Conservation (phyloP, 257 asterid genomes). For the Avicennia marina region DNA sequence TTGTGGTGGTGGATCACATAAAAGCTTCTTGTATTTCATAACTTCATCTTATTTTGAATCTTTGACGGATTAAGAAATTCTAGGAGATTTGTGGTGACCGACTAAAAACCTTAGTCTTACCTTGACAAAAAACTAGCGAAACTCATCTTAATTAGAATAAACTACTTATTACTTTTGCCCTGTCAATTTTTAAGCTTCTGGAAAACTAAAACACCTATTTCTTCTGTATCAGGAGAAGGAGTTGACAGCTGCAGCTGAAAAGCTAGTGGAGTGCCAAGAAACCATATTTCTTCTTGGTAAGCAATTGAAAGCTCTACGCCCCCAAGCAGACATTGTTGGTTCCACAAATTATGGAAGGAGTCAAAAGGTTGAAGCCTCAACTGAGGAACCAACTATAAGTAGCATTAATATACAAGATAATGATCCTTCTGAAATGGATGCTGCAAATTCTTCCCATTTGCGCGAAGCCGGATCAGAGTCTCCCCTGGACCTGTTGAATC, state of each 20-base stretch:
- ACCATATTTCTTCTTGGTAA: conserved; percentile 83
- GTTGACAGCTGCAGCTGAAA: conserved; percentile 83
- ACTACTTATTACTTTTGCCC: too few species aligned
- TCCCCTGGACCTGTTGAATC: conserved; percentile 36
- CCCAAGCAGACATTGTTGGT: conserved; percentile 44
- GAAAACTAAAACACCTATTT: not conserved
- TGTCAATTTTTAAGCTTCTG: not conserved
- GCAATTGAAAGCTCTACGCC: conserved; percentile 78
- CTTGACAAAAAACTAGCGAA: too few species aligned
- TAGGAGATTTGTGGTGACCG: too few species aligned
- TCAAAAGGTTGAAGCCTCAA: conserved; percentile 37
- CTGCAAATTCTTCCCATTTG: conserved; percentile 28
- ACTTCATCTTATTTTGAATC: too few species aligned
- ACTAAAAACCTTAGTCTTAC: too few species aligned
- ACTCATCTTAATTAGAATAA: too few species aligned
- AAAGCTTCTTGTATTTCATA: too few species aligned
- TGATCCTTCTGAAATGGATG: conserved; percentile 36
- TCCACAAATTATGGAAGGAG: conserved; percentile 29
- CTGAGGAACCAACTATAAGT: conserved; percentile 38
- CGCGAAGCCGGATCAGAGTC: conserved; percentile 47
- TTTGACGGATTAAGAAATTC: too few species aligned
- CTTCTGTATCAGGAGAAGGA: conserved; percentile 62
- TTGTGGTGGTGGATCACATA: too few species aligned
- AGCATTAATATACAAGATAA: conserved; percentile 32
- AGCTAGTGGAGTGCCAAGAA: conserved; percentile 91